Evolutionary conservation across 176 grass and related monocot species (phyloP).

Genomic region (Oryza glumipatula): DNA sequence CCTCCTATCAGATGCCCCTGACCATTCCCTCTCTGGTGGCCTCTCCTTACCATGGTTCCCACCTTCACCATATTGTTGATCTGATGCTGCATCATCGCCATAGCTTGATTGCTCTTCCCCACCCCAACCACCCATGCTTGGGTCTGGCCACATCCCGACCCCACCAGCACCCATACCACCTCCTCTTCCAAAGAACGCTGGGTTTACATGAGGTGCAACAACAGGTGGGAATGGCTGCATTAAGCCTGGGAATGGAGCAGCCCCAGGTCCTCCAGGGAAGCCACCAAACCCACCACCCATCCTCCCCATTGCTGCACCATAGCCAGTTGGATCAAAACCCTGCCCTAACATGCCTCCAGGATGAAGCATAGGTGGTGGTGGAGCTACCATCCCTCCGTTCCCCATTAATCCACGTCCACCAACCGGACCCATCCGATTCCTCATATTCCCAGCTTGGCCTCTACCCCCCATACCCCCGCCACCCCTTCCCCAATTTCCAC

Average conservation of each 20-base stretch:
- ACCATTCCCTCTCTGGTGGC: constrained; percentile 65
- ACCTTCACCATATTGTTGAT: constrained; percentile 79
- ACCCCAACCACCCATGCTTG: constrained; percentile 71
- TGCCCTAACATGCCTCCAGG: constrained; percentile 70
- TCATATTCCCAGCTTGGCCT: constrained; percentile 51
- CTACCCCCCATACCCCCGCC: constrained; percentile 64
- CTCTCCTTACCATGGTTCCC: constrained; percentile 78
- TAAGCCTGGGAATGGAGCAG: constrained; percentile 67
- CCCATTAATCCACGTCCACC: constrained; percentile 66
- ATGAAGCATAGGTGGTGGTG: constrained; percentile 64
- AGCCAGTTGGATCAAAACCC: constrained; percentile 82
- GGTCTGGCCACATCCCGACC: constrained; percentile 79
- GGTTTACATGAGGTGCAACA: constrained; percentile 82
- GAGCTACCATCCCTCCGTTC: constrained; percentile 61
- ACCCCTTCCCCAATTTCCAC: constrained; percentile 56
- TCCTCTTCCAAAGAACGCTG: constrained; percentile 74
- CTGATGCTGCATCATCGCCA: constrained; percentile 82
- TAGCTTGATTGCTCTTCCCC: constrained; percentile 85
- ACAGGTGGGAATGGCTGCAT: constrained; percentile 77
- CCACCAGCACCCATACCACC: constrained; percentile 56
- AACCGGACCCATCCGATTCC: constrained; percentile 59
- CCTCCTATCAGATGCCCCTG: constrained; percentile 62
- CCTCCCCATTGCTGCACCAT: constrained; percentile 77
- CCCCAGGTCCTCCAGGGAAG: constrained; percentile 66
- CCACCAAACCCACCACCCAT: constrained; percentile 76